phyloP scores from a whole-genome alignment of 345 rosid genomes.

The Lenwebbia sp. region DNA sequence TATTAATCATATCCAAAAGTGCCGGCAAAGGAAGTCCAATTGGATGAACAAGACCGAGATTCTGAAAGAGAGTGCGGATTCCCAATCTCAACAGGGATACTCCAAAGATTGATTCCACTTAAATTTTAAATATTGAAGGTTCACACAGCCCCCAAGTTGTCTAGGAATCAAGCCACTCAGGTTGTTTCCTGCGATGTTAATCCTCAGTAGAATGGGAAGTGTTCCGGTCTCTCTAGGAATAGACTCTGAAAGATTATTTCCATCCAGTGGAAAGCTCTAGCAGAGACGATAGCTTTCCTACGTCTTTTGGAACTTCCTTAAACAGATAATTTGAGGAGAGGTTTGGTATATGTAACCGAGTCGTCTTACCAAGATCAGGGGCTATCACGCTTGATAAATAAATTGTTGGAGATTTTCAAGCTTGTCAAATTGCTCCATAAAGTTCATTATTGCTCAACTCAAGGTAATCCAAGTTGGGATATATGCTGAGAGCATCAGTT shows the following conservation, averaged over 20 bases:
- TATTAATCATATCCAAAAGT: too few species aligned
- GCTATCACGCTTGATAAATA: constrained; percentile 4
- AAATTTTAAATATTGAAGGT: neutral
- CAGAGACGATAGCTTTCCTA: constrained; percentile 1
- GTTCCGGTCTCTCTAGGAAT: neutral
- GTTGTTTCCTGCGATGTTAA: constrained; percentile 3
- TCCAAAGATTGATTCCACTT: neutral
- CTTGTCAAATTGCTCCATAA: neutral
- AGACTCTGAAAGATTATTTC: neutral
- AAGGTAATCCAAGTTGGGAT: neutral
- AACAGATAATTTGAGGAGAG: constrained; percentile 1
- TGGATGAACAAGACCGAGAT: too few species aligned
- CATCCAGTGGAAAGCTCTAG: neutral
- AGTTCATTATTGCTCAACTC: constrained; percentile 1
- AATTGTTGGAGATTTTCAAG: neutral
- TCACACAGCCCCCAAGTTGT: neutral
- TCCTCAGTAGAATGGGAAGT: neutral
- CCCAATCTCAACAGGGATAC: neutral
- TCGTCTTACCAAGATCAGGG: constrained; percentile 1
- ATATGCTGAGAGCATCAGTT: neutral
- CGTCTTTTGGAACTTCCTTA: neutral
- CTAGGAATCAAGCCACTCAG: neutral
- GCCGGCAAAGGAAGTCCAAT: too few species aligned
- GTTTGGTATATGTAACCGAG: neutral
- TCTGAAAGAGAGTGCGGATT: too few species aligned